Base-by-base conservation (phyloP, 768 basidiomycete species). In the Inosperma sp. region DNA sequence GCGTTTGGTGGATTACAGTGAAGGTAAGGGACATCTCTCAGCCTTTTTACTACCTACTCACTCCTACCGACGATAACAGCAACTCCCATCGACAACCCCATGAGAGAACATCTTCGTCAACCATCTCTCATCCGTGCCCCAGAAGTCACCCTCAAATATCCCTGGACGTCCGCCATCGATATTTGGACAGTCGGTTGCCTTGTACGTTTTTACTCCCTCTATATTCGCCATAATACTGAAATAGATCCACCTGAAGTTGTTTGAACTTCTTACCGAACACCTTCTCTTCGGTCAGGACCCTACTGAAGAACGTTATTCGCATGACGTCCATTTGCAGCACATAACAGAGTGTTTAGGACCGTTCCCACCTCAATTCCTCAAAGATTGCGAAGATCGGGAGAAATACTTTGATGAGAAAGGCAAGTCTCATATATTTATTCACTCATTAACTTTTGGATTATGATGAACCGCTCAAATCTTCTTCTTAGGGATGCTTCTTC, bases 121-220 rank as follows among this genome's bases (percentile, higher is more conserved):
- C 41, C 41, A 27, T 1, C 1, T 27, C n/a, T 42, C 40, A 4
- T 41, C 10, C 23, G 40, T 9, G 40, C 44, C 13, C 27, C 34
- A 3, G 12, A 47, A 31, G 30, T 31, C 19, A 31, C 45, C 19
- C 45, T 35, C 34, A 22, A 22, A 47, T 47, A 31, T 14, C 45
- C 34, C n/a, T 62, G 62, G 60, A 48, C 53, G 22, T 44, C 62
- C 10, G 25, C 60, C n/a, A 56, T 62, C 33, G 61, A 65, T 36
- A 62, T 63, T 22, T 65, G 59, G 63, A 55, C 53, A 21, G 33
- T 65, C 19, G 63, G 60, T 9, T 63, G 60, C 33, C 35, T 62
- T 10, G 61, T 64, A 54, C n/a, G 59, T n/a, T n/a, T 46, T 46
- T 6, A 3, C 29, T 23, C 7, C 45, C 19, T 34, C 3, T 5